Percentiles rank a stretch among this genome's conserved stretches.
These are phyloP conservation scores for Puccinia polysora DNA, from an alignment of 1,284 basidiomycete species.

Conservation along the genomic window DNA sequence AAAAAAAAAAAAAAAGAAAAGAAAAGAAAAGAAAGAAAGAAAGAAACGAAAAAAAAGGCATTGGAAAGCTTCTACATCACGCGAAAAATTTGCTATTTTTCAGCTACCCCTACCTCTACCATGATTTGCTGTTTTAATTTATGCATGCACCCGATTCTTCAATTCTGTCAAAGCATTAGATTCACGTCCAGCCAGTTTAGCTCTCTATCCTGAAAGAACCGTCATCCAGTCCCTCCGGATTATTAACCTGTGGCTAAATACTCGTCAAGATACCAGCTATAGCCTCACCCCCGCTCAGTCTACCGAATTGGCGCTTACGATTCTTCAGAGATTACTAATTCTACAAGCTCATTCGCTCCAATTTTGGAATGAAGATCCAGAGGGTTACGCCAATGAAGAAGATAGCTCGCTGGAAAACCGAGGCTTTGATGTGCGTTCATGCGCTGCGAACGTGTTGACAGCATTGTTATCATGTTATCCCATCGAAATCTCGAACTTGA, in stretches of 20 bases:
- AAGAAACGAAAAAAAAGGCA: too few relatives aligned
- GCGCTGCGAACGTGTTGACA: constrained; percentile 31
- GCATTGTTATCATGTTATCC: constrained; percentile 18
- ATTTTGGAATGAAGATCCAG: constrained; percentile 39
- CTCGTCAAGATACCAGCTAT: neutral
- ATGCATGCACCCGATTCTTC: neutral
- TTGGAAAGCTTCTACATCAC: too few relatives aligned
- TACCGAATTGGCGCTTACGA: constrained; percentile 18
- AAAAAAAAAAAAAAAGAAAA: too few relatives aligned
- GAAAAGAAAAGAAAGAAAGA: too few relatives aligned
- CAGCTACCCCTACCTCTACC: neutral
- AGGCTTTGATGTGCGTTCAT: constrained; percentile 29
- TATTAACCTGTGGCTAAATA: constrained; percentile 20
- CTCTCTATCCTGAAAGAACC: constrained; percentile 22
- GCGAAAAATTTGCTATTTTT: neutral
- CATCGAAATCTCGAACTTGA: constrained; percentile 16
- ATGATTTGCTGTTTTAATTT: neutral
- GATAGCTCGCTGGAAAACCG: constrained; percentile 20
- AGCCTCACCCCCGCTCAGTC: constrained; percentile 18
- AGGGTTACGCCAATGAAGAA: constrained; percentile 38
- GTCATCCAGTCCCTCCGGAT: constrained; percentile 40
- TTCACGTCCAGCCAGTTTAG: constrained; percentile 23
- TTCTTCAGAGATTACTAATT: constrained; percentile 18
- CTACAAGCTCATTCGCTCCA: constrained; percentile 31
- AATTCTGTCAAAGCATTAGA: constrained; percentile 5